phyloP scores from a whole-genome alignment of 2,329 filamentous ascomycete genomes.

The Pseudogymnoascus sp. region DNA sequence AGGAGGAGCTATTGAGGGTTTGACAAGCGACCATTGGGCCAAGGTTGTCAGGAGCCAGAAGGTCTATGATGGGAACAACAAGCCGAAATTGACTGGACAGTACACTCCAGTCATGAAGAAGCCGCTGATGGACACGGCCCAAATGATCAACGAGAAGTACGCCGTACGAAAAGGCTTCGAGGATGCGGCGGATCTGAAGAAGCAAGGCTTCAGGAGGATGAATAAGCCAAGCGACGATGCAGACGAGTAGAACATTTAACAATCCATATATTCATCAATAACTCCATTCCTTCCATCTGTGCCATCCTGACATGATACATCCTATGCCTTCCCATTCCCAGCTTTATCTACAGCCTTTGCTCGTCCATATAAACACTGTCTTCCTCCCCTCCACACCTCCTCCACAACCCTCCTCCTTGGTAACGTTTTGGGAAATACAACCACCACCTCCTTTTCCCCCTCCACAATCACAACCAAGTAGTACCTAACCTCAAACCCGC shows the following conservation, averaged over 20 bases:
- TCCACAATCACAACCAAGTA: constrained; percentile 87
- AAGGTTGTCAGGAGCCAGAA: constrained; percentile 32
- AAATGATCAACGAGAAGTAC: constrained; percentile 52
- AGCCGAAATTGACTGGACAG: constrained; percentile 40
- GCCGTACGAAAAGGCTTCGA: constrained; percentile 53
- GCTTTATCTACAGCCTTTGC: constrained; percentile 3
- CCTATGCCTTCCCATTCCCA: constrained; percentile 23
- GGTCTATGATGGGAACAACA: constrained; percentile 49
- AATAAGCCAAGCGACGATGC: constrained; percentile 22
- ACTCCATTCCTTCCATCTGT: constrained; percentile 7
- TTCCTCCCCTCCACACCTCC: constrained; percentile 79
- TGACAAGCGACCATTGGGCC: constrained; percentile 17
- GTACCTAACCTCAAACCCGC: constrained; percentile 81
- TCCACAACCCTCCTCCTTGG: constrained; percentile 70
- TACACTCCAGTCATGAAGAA: constrained; percentile 49
- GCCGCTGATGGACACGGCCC: constrained; percentile 38
- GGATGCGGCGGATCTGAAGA: constrained; percentile 38
- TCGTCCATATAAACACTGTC: constrained; percentile 70
- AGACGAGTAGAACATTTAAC: constrained; percentile 22
- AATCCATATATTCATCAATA: constrained; percentile 8
- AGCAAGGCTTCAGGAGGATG: constrained; percentile 20
- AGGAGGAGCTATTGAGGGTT: constrained; percentile 20
- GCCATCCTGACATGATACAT: constrained; percentile 7
- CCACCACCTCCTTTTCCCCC: constrained; percentile 77
- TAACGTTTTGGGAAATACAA: constrained; percentile 83